A percentile compares a stretch with the other conserved stretches of the same genome.
These are phyloP conservation scores for Stagonosporopsis cucurbitacearum DNA, from an alignment of 2,329 filamentous ascomycete species.

Conservation along the genomic window DNA sequence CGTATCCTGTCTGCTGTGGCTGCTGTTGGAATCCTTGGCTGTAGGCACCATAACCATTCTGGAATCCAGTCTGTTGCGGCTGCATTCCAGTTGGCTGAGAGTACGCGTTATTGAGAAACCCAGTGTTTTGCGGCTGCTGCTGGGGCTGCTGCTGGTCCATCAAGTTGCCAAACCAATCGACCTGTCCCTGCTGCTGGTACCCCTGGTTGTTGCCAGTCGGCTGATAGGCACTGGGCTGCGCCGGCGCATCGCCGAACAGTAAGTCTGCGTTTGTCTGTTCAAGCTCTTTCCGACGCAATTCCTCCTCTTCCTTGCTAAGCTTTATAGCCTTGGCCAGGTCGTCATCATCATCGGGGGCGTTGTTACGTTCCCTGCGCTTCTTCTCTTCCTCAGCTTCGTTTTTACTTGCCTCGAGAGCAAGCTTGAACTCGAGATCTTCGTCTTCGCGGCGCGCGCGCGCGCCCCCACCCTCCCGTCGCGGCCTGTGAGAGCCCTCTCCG, in stretches of 20 bases:
- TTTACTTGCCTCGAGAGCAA: constrained; percentile 95
- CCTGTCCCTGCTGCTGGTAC: constrained; percentile 94
- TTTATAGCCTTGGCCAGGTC: constrained; percentile 95
- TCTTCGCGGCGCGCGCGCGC: constrained; percentile 66
- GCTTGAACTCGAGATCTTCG: constrained; percentile 81
- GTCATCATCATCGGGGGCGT: constrained; percentile 67
- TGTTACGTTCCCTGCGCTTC: constrained; percentile 68
- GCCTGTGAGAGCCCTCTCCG: constrained; percentile 48
- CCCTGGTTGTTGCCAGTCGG: constrained; percentile 93
- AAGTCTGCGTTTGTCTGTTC: constrained; percentile 84
- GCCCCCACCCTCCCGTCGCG: constrained; percentile 44
- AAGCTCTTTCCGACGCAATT: constrained; percentile 81
- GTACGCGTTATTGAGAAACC: constrained; percentile 71
- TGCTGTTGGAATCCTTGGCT: constrained; percentile 50
- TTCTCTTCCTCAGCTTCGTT: constrained; percentile 90
- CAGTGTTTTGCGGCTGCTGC: constrained; percentile 68
- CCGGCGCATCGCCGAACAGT: constrained; percentile 82
- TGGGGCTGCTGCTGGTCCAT: constrained; percentile 70
- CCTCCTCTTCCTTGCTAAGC: constrained; percentile 93
- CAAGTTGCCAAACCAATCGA: constrained; percentile 97
- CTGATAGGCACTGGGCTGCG: constrained; percentile 72
- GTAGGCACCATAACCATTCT: constrained; percentile 74
- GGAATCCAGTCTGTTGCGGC: constrained; percentile 67
- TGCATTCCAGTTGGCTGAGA: constrained; percentile 79
- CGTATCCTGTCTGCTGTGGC: constrained; percentile 72